These are phyloP conservation scores for Saturnispora zaruensis DNA, from an alignment of 805 yeast genomes.

Conservation along the genomic window DNA sequence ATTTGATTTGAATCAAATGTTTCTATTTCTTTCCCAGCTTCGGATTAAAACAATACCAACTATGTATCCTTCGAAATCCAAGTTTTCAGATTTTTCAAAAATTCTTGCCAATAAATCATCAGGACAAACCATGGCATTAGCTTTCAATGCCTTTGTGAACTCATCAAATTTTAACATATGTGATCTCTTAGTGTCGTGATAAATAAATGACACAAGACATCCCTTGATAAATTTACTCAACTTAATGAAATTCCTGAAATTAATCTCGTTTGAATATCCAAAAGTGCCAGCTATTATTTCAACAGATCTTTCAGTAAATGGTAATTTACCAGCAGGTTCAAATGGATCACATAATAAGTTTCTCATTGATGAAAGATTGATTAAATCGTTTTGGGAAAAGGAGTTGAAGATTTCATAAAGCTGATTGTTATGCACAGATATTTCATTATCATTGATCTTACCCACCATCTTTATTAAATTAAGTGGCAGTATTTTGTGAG, in stretches of 20 bases:
- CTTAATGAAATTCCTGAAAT: constrained; percentile 24
- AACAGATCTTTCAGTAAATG: constrained; percentile 17
- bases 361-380: constrained; percentile 14
- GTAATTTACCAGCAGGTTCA: constrained; percentile 10
- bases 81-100: constrained; percentile 16
- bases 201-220: constrained; percentile 24
- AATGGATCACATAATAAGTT: constrained; percentile 20
- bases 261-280: constrained; percentile 14
- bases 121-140: constrained; percentile 21
- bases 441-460: constrained; percentile 11
- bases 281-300: constrained; percentile 18
- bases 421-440: constrained; percentile 20
- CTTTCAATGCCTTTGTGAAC: constrained; percentile 21
- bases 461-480: constrained; percentile 15
- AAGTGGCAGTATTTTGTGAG: not conserved
- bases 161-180: constrained; percentile 23
- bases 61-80: constrained; percentile 24
- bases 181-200: constrained; percentile 18
- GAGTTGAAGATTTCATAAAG: constrained; percentile 16
- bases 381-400: constrained; percentile 14
- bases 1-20: not conserved
- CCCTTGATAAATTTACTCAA: constrained; percentile 26
- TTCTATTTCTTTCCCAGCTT: constrained; percentile 13
- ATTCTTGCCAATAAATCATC: constrained; percentile 16
- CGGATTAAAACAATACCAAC: constrained; percentile 24